Conservation (phyloP, 768 basidiomycete genomes). For the Thelephora ganbajun region DNA sequence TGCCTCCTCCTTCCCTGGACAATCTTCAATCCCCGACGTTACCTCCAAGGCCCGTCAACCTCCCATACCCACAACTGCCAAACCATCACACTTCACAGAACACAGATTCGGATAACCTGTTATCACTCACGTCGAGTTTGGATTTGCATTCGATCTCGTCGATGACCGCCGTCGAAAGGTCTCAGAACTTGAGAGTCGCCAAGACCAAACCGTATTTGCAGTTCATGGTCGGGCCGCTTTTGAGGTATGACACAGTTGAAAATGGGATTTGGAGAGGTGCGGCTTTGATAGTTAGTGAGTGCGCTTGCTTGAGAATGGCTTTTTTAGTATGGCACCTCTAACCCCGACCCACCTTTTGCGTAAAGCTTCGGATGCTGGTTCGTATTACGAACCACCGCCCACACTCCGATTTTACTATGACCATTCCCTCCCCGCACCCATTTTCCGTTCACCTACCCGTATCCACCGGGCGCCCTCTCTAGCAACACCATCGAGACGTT, state of each 20-base stretch:
- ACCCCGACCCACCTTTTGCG: neutral
- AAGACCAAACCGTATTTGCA: constrained; percentile 75
- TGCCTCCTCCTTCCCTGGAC: constrained; percentile 4
- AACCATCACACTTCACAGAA: constrained; percentile 2
- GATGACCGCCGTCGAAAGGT: constrained; percentile 50
- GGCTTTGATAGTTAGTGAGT: constrained; percentile 78
- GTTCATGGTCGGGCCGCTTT: constrained; percentile 84
- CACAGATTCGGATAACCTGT: constrained; percentile 2
- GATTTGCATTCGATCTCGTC: constrained; percentile 16
- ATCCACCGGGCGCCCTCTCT: neutral
- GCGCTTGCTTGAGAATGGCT: neutral
- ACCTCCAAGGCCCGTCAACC: neutral
- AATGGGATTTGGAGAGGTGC: constrained; percentile 78
- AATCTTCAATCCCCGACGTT: neutral
- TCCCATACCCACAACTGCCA: neutral
- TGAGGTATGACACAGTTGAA: constrained; percentile 80
- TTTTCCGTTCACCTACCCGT: neutral
- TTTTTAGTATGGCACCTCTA: neutral
- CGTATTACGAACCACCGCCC: constrained; percentile 64
- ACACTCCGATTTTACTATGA: constrained; percentile 64
- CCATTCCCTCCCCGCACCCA: constrained; percentile 21
- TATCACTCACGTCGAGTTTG: neutral
- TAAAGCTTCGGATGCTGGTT: constrained; percentile 65
- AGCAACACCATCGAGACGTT: neutral
- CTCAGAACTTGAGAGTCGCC: constrained; percentile 39